Evolutionary conservation across 2,329 filamentous ascomycete species (phyloP).

Genomic region (Intubia oerlemansii): DNA sequence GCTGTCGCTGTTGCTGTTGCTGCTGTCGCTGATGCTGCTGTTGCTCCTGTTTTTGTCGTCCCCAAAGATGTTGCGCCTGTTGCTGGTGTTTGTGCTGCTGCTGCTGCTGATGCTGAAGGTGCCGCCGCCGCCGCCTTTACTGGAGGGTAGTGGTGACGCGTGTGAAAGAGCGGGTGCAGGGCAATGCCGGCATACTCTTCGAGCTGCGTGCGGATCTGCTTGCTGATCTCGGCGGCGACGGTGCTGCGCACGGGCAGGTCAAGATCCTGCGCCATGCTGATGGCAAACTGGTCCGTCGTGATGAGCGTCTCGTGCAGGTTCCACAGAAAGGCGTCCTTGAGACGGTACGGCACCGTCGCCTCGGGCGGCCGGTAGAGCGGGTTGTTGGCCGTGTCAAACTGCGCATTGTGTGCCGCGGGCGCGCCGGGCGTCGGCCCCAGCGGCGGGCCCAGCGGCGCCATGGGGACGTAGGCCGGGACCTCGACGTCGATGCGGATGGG

Average conservation of each 20-base stretch:
- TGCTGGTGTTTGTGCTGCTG: too few species aligned
- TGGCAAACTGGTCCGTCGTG: slow-evolving; percentile 92
- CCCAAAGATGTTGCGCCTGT: neutral
- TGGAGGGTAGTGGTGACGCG: too few species aligned
- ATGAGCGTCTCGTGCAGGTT: slow-evolving; percentile 88
- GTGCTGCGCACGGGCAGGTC: slow-evolving; percentile 59
- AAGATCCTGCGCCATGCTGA: slow-evolving; percentile 72
- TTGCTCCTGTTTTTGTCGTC: too few species aligned
- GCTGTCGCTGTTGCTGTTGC: neutral
- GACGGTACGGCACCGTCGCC: slow-evolving; percentile 58
- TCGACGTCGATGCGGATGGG: slow-evolving; percentile 94
- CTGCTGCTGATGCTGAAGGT: too few species aligned
- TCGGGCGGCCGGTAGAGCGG: slow-evolving; percentile 67
- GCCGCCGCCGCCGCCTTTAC: slow-evolving; percentile 4
- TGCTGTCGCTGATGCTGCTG: too few species aligned
- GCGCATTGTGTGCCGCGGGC: slow-evolving; percentile 39
- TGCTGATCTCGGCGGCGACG: slow-evolving; percentile 65
- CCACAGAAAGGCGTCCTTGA: slow-evolving; percentile 95
- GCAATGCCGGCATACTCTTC: slow-evolving; percentile 94
- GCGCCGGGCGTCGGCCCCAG: slow-evolving; percentile 14
- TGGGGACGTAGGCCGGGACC: slow-evolving; percentile 54
- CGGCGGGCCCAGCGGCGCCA: slow-evolving; percentile 11
- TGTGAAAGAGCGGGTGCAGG: slow-evolving; percentile 77
- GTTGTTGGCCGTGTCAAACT: slow-evolving; percentile 47
- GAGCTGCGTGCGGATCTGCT: slow-evolving; percentile 82